Percentiles rank a stretch among this genome's conserved stretches.
Conservation (phyloP, 2,329 filamentous ascomycete genomes). For the Alternaria gaisen region DNA sequence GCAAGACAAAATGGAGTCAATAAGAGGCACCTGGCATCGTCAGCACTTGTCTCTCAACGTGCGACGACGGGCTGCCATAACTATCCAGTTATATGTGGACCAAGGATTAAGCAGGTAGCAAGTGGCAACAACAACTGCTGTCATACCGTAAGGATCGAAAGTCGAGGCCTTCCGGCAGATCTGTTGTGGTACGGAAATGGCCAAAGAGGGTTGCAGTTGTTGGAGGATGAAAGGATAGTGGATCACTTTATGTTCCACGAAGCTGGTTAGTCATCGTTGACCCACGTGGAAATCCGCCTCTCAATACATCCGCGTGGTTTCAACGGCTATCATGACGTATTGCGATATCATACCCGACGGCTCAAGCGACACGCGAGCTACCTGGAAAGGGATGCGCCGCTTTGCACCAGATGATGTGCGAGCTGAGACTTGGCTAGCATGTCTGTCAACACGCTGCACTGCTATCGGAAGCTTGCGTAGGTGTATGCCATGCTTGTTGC, state of each 20-base stretch:
- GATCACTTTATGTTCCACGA: conserved; percentile 21
- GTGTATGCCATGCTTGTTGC: conserved; percentile 12
- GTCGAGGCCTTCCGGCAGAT: conserved; percentile 27
- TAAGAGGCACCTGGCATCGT: conserved; percentile 7
- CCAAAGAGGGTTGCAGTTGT: conserved; percentile 29
- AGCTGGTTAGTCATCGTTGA: conserved; percentile 16
- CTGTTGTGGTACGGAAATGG: conserved; percentile 28
- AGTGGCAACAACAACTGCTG: conserved; percentile 34
- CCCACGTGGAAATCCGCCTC: conserved; percentile 31
- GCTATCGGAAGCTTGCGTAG: conserved; percentile 16
- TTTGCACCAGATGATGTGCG: not conserved
- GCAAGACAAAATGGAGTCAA: conserved; percentile 11
- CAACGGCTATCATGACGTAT: conserved; percentile 17
- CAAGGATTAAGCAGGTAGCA: conserved; percentile 17
- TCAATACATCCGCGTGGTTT: conserved; percentile 7
- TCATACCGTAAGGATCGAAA: conserved; percentile 32
- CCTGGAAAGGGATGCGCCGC: not conserved
- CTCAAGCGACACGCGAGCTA: not conserved
- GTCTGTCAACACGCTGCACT: conserved; percentile 17
- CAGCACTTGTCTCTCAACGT: conserved; percentile 18
- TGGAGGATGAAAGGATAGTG: conserved; percentile 31
- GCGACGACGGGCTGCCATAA: conserved; percentile 23
- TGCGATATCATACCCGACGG: not conserved
- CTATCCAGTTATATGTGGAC: conserved; percentile 27
- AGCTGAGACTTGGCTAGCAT: conserved; percentile 9